Evolutionary conservation across 2,329 filamentous ascomycete species (phyloP), one percentile per base, ranked within the genome.

Genomic region (Paracoccidioides brasiliensis): DNA sequence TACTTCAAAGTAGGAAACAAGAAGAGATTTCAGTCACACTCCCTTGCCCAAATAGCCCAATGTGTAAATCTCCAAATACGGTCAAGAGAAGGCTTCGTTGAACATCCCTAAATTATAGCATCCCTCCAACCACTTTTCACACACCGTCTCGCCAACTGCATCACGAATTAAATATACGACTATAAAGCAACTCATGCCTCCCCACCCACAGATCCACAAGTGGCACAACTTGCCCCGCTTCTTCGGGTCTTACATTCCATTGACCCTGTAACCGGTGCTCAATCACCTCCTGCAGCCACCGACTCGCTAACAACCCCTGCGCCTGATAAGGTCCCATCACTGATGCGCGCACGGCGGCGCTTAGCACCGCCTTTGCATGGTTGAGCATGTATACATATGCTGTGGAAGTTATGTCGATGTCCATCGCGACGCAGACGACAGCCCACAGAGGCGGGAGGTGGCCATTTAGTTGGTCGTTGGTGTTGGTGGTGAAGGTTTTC

Each of bases 271-370:
- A 73, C 37, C 77, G 70, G 10, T 67, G 68, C 52, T 70, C 64
- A 41, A 84, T 79, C 59, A 75, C 71, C n/a, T 70, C 69, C 63
- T 79, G 76, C 60, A 84, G 61, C 53, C 70, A 72, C 35, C 65
- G 67, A 57, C 78, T 76, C 2, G 81, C 81, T 44, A 85, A 69
- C 33, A 83, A 68, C 28, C 70, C 75, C 61, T 85, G 82, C 15
- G 80, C 79, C 66, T 83, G 80, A 66, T 84, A 85, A 0, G 82
- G 81, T 0, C 82, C 82, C 76, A 84, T 78, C 2, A 84, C 81
- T 28, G 79, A 79, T 4, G 81, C 80, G 44, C 82, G 72, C 45
- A 85, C 81, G 0, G 77, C 81, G 3, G 82, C 82, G 60, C 79
- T 82, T 12, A 83, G 69, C 4, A 85, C 74, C 0, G 81, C 80